Base-by-base conservation (phyloP, 345 rosid genomes). In the Arabidopsis arenosa region DNA sequence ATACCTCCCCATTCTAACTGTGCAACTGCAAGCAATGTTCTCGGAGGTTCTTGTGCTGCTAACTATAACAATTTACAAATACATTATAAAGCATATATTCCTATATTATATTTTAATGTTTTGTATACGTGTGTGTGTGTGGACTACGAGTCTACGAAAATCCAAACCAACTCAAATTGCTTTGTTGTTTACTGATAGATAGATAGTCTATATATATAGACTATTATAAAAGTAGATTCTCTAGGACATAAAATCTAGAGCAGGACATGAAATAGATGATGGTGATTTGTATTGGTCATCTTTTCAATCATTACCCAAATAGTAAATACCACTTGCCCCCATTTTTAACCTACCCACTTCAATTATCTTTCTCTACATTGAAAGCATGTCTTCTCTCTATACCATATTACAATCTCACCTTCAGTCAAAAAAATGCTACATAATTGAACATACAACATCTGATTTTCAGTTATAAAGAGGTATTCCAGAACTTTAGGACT, bases 301-400 rank as follows among this genome's bases (percentile, higher is more conserved):
- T n/a, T 68, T 15, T 76, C 75, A 68, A 69, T 76, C 80, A 76
- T 76, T 62, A 56, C 51, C 51, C 48, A 75, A 75, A 75, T 61
- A 75, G 79, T 75, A 62, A 69, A 69, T 69, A 62, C 56, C 72
- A 70, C 75, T 70, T 45, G 33, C 64, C 30, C 58, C 72, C 21
- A 23, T 9, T 64, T 59, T 64, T 63, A 58, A 77, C 72, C 55
- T 63, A 63, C 61, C 66, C 70, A 35, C 65, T 70, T 62, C 71
- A 63, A 45, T 23, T 37, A 12, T 77, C 2, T 58, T 49, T 56
- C 49, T 74, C 51, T n/a, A 45, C 39, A 68, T 59, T 49, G 13
- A 75, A 58, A 58, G 41, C 59, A 58, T 47, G 54, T 40, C 41
- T 26, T 66, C 61, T 47, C 30, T 33, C 41, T 44, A 23, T 3